Base-by-base conservation (phyloP, 768 basidiomycete species). In the Pholiota microspora region DNA sequence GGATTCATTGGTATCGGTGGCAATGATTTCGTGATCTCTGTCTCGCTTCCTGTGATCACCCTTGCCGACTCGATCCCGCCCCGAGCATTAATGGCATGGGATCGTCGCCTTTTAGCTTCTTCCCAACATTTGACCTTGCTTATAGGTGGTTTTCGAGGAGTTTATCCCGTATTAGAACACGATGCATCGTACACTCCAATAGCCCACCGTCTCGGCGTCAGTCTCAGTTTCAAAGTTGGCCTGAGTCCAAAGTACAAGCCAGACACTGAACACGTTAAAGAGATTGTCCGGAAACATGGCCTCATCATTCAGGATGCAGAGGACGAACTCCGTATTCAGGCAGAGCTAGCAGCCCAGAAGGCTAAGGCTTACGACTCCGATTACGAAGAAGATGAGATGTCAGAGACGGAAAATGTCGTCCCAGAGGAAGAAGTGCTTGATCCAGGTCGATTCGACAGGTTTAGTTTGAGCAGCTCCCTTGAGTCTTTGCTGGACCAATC, bases 21-120 rank as follows among this genome's bases (percentile, higher is more conserved):
- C 29, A 73, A 80, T 58, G 81, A 81, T 56, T 79, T 83, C 56
- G 74, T 75, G 12, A 64, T 86, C 10, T 80, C 82, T 2, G 71
- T 86, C 6, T 84, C 84, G 2, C 54, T 83, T n/a, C 81, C 84
- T 9, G 75, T 81, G 35, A 70, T 84, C 54, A 69, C 60, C 8
- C 73, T 86, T 9, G 73, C 82, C 12, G 60, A 75, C 10, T 74
- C 72, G 47, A 81, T 88, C 21, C 77, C 85, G 9, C 77, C 85
- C 2, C 82, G 82, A 32, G 86, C 86, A 8, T 71, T 90, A 28
- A 80, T 87, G 68, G 86, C 87, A 21, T 90, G 88, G 88, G 88
- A 90, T 61, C 74, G 80, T 12, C 78, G 78, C 7, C 76, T 89
- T 4, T 73, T 89, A 18, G 73, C 81, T 4, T 74, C 77, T 27